Evolutionary conservation across 305 asterid genomes (phyloP).

Genomic region (Fraxinus latifolia): DNA sequence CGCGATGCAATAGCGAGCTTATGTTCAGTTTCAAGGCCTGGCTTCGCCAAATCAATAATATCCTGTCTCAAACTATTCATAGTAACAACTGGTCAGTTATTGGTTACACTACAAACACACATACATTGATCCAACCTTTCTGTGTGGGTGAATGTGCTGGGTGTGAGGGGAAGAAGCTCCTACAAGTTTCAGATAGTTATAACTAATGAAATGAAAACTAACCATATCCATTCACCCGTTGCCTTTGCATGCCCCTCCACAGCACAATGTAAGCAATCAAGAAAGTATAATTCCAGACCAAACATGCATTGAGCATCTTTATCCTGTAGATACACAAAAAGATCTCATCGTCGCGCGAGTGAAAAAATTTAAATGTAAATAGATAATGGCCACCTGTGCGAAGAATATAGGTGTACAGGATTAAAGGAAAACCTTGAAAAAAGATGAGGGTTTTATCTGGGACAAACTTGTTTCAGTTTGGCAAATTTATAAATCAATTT

Average conservation of each 20-base stretch:
- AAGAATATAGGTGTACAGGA: not conserved
- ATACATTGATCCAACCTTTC: not conserved
- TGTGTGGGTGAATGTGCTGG: not conserved
- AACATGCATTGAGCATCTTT: constrained; percentile 79
- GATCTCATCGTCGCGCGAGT: not conserved
- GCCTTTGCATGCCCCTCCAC: constrained; percentile 83
- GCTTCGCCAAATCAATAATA: constrained; percentile 78
- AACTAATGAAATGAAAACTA: constrained; percentile 27
- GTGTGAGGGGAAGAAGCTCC: not conserved
- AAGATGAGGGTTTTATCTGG: not conserved
- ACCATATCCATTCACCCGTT: constrained; percentile 94
- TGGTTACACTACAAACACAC: not conserved
- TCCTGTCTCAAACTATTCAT: constrained; percentile 74
- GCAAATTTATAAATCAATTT: not conserved
- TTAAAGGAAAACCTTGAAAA: not conserved
- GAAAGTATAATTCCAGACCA: constrained; percentile 70
- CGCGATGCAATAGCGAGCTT: constrained; percentile 64
- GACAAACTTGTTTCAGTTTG: not conserved
- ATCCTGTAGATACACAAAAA: constrained; percentile 41
- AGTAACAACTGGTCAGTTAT: constrained; percentile 12
- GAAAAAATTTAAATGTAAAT: not conserved
- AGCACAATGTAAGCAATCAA: constrained; percentile 69
- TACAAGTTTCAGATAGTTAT: not conserved
- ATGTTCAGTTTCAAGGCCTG: constrained; percentile 45
- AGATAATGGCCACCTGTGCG: not conserved